Conservation (phyloP, 208 protist species). For the Trichomonas tenax region DNA sequence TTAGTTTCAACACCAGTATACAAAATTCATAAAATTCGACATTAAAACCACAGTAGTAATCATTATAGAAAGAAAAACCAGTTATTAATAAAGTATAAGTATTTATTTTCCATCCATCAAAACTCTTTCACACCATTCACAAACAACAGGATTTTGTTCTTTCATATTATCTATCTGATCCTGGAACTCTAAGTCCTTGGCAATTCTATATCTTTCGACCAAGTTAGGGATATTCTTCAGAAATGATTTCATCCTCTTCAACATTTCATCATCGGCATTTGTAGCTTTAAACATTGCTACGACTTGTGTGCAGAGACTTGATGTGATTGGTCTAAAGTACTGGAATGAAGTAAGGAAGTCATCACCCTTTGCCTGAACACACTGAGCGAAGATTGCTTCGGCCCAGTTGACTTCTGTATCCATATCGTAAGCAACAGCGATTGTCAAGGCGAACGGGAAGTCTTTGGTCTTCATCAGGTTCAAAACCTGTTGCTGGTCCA, state of each 20-base stretch:
- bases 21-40: too few species aligned
- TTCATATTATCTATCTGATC: not conserved
- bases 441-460: not conserved
- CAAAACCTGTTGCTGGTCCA: not conserved
- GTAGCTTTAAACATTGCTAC: not conserved
- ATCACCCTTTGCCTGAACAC: not conserved
- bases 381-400: not conserved
- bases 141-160: not conserved
- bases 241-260: not conserved
- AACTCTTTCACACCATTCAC: constrained; percentile 9
- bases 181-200: not conserved
- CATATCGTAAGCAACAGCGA: not conserved
- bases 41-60: too few species aligned
- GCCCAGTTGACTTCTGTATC: not conserved
- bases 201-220: not conserved
- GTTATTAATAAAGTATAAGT: not conserved
- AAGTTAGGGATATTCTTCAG: constrained; percentile 6
- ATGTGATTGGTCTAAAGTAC: not conserved
- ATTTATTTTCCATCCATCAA: not conserved
- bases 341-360: not conserved
- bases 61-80: not conserved
- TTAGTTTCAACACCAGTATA: too few species aligned
- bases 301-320: not conserved
- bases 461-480: not conserved
- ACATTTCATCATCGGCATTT: too few species aligned